A percentile compares a stretch with the other conserved stretches of the same genome.
phyloP scores from a whole-genome alignment of 345 rosid species.

The Camelina hispida region DNA sequence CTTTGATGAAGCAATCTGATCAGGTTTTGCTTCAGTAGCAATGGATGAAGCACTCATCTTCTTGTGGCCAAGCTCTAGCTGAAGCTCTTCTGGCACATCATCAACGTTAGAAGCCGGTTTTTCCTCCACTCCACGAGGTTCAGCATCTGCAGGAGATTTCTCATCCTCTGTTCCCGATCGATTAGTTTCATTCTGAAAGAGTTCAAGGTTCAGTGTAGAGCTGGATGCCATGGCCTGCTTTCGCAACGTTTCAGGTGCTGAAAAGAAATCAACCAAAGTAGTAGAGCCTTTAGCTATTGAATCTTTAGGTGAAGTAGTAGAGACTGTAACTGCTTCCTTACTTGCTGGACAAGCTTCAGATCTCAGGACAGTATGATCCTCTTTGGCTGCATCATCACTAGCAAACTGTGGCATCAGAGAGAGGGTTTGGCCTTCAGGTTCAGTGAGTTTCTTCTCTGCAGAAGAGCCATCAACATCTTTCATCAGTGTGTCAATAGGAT shows the following conservation, averaged over 20 bases:
- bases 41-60: conserved; percentile 26
- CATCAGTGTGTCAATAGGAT: conserved; percentile 28
- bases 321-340: conserved; percentile 31
- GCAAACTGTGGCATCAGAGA: conserved; percentile 43
- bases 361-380: conserved; percentile 35
- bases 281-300: conserved; percentile 35
- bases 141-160: conserved; percentile 34
- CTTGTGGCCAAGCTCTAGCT: conserved; percentile 47
- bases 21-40: conserved; percentile 24
- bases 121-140: conserved; percentile 41
- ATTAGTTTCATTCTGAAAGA: conserved; percentile 41
- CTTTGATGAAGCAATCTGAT: conserved; percentile 23
- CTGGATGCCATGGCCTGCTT: conserved; percentile 38
- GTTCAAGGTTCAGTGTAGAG: conserved; percentile 44
- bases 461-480: conserved; percentile 44
- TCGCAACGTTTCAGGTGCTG: conserved; percentile 34
- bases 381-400: conserved; percentile 41
- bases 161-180: conserved; percentile 29
- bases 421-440: conserved; percentile 42
- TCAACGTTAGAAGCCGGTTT: conserved; percentile 40
- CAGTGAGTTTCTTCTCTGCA: conserved; percentile 26
- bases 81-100: conserved; percentile 48
- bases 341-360: conserved; percentile 36
- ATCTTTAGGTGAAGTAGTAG: conserved; percentile 37
- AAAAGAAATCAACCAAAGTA: conserved; percentile 40